Conservation (phyloP, 2,329 filamentous ascomycete species). For the Sclerotiophoma versabilis region DNA sequence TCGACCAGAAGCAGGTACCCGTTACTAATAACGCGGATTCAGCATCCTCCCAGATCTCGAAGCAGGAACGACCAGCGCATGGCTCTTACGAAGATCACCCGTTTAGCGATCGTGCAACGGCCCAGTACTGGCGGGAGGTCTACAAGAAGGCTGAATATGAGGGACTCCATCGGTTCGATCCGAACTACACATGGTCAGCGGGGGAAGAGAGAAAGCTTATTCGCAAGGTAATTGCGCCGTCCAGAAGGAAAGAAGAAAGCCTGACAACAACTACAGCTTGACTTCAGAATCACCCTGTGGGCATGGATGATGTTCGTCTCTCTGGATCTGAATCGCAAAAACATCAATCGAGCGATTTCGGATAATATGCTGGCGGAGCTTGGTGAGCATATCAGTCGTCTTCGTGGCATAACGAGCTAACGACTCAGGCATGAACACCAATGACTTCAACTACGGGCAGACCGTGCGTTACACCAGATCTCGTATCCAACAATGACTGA, state of each 20-base stretch:
- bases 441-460: slow-evolving; percentile 44
- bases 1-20: slow-evolving; percentile 27
- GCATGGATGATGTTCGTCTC: slow-evolving; percentile 59
- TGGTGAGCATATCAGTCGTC: slow-evolving; percentile 22
- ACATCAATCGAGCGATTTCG: slow-evolving; percentile 54
- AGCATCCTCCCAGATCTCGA: slow-evolving; percentile 20
- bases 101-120: slow-evolving; percentile 33
- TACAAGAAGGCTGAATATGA: slow-evolving; percentile 45
- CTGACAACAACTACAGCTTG: slow-evolving; percentile 26
- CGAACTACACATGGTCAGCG: slow-evolving; percentile 54
- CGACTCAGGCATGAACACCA: slow-evolving; percentile 36
- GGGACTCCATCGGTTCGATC: slow-evolving; percentile 57
- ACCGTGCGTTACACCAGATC: slow-evolving; percentile 44
- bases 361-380: slow-evolving; percentile 42
- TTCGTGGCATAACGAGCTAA: slow-evolving; percentile 3
- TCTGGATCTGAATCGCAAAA: slow-evolving; percentile 57
- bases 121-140: slow-evolving; percentile 33
- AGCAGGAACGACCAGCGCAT: slow-evolving; percentile 10
- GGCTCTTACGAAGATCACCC: slow-evolving; percentile 29
- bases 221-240: slow-evolving; percentile 49
- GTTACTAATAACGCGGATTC: slow-evolving; percentile 22
- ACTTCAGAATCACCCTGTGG: slow-evolving; percentile 38
- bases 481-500: neutral
- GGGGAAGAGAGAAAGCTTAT: slow-evolving; percentile 57
- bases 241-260: neutral